phyloP scores from a whole-genome alignment of 768 basidiomycete species.

The Russula abietina region DNA sequence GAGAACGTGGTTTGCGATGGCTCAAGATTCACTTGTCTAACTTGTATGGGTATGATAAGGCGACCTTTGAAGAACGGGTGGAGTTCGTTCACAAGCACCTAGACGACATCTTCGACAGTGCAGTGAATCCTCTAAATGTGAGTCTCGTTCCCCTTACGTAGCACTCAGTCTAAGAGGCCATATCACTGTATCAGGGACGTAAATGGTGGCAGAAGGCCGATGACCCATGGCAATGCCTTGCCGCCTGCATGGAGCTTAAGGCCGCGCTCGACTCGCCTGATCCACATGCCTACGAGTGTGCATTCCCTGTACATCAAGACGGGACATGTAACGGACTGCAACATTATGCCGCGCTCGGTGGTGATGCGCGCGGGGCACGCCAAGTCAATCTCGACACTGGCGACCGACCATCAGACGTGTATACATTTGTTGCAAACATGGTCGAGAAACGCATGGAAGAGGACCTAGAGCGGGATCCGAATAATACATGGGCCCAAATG shows the following conservation, averaged over 20 bases:
- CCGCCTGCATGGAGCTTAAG: slow-evolving; percentile 85
- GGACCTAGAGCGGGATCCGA: slow-evolving; percentile 41
- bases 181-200: slow-evolving; percentile 42
- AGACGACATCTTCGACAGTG: slow-evolving; percentile 77
- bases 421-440: slow-evolving; percentile 83
- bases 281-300: slow-evolving; percentile 50
- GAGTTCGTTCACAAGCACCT: slow-evolving; percentile 66
- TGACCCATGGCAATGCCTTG: slow-evolving; percentile 97
- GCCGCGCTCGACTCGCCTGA: slow-evolving; percentile 69
- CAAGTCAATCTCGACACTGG: slow-evolving; percentile 88
- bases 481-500: slow-evolving; percentile 47
- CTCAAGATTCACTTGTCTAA: slow-evolving; percentile 94
- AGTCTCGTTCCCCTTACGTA: slow-evolving; percentile 26
- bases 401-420: slow-evolving; percentile 90
- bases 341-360: slow-evolving; percentile 97
- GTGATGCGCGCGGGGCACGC: slow-evolving; percentile 78
- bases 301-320: slow-evolving; percentile 93
- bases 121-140: slow-evolving; percentile 70
- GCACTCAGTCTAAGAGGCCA: slow-evolving; percentile 7
- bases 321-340: slow-evolving; percentile 98
- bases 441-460: slow-evolving; percentile 61
- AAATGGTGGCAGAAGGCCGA: slow-evolving; percentile 90
- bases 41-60: slow-evolving; percentile 91
- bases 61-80: slow-evolving; percentile 88
- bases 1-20: slow-evolving; percentile 83